Base-by-base conservation (phyloP, 768 basidiomycete genomes). In the Auricularia sp. region DNA sequence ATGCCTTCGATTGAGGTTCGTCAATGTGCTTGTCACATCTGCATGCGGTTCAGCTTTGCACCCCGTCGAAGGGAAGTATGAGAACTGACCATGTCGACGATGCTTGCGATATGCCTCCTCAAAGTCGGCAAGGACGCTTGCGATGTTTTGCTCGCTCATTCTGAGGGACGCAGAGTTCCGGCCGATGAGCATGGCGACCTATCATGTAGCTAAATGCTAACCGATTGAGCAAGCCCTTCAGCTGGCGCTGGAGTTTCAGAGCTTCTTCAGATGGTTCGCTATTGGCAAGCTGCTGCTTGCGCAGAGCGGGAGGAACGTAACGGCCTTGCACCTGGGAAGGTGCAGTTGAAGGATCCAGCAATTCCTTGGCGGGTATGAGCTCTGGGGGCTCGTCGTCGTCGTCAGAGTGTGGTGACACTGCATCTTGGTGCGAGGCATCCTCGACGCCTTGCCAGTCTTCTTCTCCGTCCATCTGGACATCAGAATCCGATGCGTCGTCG, bases 161-260 rank as follows among this genome's bases (percentile, higher is more conserved):
- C 93, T 94, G 67, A 35, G 18, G 11, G 12, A 21, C 10, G 43
- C 39, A 53, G 67, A 21, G 61, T 53, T 14, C 8, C 36, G 11
- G 33, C 11, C 12, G 23, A 14, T n/a, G 23, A 47, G 42, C 23
- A 12, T 18, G 23, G 2, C 36, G 35, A 6, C 2, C 14, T 43
- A 36, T 44, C 18, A 21, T 56, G 53, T 43, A 42, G 39, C 12
- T 47, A 42, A 39, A 61, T 47, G 12, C 78, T 56, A 69, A 91
- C 92, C 90, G 83, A 74, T 98, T 97, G 60, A 97, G 80, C 18
- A 93, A 75, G 71, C 93, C 95, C 75, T 97, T 94, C 35, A 92
- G 74, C 68, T 88, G 90, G 59, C 87, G 81, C 2, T 78, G 83
- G 42, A 97, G 78, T 73, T 88, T 90, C 12, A 78, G 66, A 61